Base-by-base conservation (phyloP, 805 yeast genomes). In the Lachancea dasiensis region DNA sequence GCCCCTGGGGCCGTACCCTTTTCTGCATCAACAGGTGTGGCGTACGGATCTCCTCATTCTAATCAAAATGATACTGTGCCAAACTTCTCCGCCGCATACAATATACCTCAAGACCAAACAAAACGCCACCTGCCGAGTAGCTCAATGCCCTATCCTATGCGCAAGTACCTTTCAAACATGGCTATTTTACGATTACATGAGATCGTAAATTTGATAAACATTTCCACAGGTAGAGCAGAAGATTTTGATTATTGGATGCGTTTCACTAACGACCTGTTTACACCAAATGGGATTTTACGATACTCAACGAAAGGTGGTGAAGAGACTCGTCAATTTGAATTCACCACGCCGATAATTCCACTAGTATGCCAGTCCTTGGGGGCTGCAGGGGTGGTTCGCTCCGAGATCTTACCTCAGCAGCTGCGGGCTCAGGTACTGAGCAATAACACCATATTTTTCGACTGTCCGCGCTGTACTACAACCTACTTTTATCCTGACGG, bases 401-500 rank as follows among this genome's bases (percentile, higher is more conserved):
- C 77, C 24, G 83, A 77, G 46, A 54, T 77, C 4, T 63, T 67
- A 5, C 73, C 77, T 2, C 68, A 68, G 17, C 61, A 69, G 43
- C 44, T 74, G 20, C 65, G 73, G 24, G 77, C 81, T 5, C 73
- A 72, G 40, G 70, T 72, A 1, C 53, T 77, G 33, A 68, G 75
- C 3, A 68, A 73, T 43, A 79, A 79, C 0, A 66, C 72, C 4
- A 70, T 77, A 0, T 67, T 70, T 37, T 56, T 79, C 23, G 80
- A 76, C 27, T 70, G 79, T 33, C 66, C 75, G 9, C 63, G 75
- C 30, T 64, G 72, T 24, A 61, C 72, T 1, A 58, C 72, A 31
- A 64, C 72, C 13, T 72, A 69, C 46, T 67, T 72, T 56, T 83
- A 77, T 52, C 58, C 64, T 2, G 95, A 85, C 58, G 94, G 92